Evolutionary conservation across 306 rosid genomes (phyloP).

Genomic region (Cucumis hystrix): DNA sequence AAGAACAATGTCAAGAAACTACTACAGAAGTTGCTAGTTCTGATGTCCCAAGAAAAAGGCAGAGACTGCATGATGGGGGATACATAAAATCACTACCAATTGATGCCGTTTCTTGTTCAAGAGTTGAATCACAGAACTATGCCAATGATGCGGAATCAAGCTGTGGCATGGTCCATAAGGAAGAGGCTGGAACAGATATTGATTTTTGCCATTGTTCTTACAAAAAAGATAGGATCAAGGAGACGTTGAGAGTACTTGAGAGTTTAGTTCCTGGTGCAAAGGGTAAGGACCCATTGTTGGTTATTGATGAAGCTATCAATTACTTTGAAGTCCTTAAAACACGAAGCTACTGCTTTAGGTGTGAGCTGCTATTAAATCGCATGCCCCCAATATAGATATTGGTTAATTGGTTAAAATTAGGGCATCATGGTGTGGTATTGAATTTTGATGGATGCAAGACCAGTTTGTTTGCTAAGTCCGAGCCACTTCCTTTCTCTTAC

Average conservation of each 20-base stretch:
- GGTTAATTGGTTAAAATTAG: constrained; percentile 18
- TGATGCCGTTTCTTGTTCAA: constrained; percentile 27
- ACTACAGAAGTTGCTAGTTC: constrained; percentile 37
- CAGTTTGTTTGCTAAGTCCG: constrained; percentile 21
- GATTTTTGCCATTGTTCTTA: constrained; percentile 15
- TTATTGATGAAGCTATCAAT: constrained; percentile 62
- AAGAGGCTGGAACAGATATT: constrained; percentile 15
- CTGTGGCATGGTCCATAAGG: constrained; percentile 18
- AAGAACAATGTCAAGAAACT: constrained; percentile 18
- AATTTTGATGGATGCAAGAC: constrained; percentile 26
- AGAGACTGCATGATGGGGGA: constrained; percentile 35
- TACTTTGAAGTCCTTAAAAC: constrained; percentile 53
- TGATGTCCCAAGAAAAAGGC: constrained; percentile 47
- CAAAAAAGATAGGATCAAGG: constrained; percentile 41
- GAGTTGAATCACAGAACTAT: constrained; percentile 14
- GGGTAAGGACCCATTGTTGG: constrained; percentile 57
- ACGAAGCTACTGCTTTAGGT: constrained; percentile 31
- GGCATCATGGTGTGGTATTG: constrained; percentile 1
- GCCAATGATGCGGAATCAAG: constrained; percentile 44
- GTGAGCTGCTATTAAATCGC: constrained; percentile 15
- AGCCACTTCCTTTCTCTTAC: constrained; percentile 12
- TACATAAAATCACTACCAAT: constrained; percentile 19
- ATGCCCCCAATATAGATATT: not conserved
- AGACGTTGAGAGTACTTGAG: constrained; percentile 48
- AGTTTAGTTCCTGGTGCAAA: constrained; percentile 62